Evolutionary conservation across 202 grass and related monocot species (phyloP).

Genomic region (Dendrocalamus latiflorus): DNA sequence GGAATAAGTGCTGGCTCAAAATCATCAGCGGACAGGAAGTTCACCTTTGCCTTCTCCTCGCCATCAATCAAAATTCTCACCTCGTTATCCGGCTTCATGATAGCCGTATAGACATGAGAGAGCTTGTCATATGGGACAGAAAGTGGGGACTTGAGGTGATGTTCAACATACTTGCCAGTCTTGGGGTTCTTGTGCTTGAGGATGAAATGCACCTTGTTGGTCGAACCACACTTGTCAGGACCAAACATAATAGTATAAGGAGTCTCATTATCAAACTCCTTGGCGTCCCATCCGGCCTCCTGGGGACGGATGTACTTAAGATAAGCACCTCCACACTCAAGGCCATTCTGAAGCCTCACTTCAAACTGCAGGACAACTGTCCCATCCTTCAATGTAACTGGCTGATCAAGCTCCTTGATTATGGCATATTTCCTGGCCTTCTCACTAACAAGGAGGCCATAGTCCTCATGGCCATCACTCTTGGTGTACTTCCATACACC

Average conservation of each 20-base stretch:
- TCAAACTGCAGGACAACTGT: slow-evolving; percentile 84
- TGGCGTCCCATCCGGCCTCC: slow-evolving; percentile 55
- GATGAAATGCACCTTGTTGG: slow-evolving; percentile 97
- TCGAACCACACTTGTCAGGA: slow-evolving; percentile 92
- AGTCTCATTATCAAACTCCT: slow-evolving; percentile 78
- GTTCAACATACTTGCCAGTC: slow-evolving; percentile 83
- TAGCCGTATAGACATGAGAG: slow-evolving; percentile 80
- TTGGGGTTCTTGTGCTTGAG: slow-evolving; percentile 92
- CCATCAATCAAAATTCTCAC: no score
- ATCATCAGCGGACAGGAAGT: slow-evolving; percentile 76
- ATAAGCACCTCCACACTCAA: slow-evolving; percentile 91
- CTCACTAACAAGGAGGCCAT: slow-evolving; percentile 80
- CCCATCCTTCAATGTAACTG: slow-evolving; percentile 59
- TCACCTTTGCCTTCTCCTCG: no score
- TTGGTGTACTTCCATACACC: slow-evolving; percentile 86
- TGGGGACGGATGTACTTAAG: slow-evolving; percentile 81
- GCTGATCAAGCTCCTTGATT: slow-evolving; percentile 72
- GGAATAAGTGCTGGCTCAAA: slow-evolving; percentile 84
- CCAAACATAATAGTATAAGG: slow-evolving; percentile 98
- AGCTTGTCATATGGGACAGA: slow-evolving; percentile 82
- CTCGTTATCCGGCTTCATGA: slow-evolving; percentile 71
- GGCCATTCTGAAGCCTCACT: slow-evolving; percentile 81
- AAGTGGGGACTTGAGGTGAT: slow-evolving; percentile 84
- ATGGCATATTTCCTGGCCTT: slow-evolving; percentile 83
- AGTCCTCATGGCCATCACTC: slow-evolving; percentile 94